phyloP scores from a whole-genome alignment of 305 asterid genomes.

The Ilex paraguariensis region DNA sequence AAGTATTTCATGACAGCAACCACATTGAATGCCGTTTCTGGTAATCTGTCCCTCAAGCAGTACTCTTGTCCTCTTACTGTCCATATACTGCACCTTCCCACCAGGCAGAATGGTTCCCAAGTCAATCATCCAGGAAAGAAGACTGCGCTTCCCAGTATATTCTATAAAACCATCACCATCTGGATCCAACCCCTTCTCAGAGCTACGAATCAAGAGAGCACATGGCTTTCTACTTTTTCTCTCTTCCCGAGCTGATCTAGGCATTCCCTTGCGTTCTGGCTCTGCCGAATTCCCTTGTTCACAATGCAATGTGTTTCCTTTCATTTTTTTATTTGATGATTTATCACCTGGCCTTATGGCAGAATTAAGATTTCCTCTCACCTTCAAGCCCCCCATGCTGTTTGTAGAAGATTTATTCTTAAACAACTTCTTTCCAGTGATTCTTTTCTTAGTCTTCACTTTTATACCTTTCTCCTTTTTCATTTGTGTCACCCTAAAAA shows the following conservation, averaged over 20 bases:
- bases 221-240: constrained; percentile 29
- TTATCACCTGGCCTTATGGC: background rate
- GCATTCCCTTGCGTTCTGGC: background rate
- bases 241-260: constrained; percentile 3
- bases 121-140: constrained; percentile 91
- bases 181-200: constrained; percentile 40
- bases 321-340: constrained; percentile 1
- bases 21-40: constrained; percentile 75
- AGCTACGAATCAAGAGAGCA: constrained; percentile 61
- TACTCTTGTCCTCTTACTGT: constrained; percentile 29
- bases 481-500: constrained; percentile 48
- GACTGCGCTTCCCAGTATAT: constrained; percentile 53
- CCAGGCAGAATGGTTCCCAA: constrained; percentile 56
- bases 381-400: constrained; percentile 2
- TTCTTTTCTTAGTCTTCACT: constrained; percentile 26
- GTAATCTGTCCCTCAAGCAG: constrained; percentile 57
- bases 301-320: background rate
- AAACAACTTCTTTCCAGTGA: constrained; percentile 14
- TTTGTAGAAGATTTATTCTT: constrained; percentile 21
- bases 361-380: constrained; percentile 6
- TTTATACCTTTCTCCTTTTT: constrained; percentile 28
- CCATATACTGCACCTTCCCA: constrained; percentile 50
- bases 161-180: constrained; percentile 40
- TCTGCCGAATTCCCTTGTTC: background rate
- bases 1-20: constrained; percentile 55